Base-by-base conservation (phyloP, 2,329 filamentous ascomycete genomes). In the Fusarium sp. region DNA sequence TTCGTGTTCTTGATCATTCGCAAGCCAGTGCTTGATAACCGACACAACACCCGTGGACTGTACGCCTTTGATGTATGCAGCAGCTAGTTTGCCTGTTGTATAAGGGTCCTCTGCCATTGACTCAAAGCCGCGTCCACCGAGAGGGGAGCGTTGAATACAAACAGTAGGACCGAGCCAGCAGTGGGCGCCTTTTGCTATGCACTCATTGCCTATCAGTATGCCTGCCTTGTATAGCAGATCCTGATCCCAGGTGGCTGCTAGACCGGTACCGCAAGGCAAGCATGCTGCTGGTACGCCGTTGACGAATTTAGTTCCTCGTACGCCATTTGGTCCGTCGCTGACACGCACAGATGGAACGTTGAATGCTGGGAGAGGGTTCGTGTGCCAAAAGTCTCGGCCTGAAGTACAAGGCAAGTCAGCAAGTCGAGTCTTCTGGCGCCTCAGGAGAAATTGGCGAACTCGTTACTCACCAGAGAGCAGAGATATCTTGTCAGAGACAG, bases 391-490 rank as follows among this genome's bases (percentile, higher is more conserved):
- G 15, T 44, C 42, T 44, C 15, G 44, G 13, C 44, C 44, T 29
- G 13, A 11, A 4, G 13, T 15, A 46, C 18, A 9, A 11, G 15
- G 5, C 44, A 27, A 1, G 11, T 46, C 20, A 46, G 41, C 41
- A 25, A 44, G 22, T 17, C 13, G 13, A 29, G 25, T 46, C 41
- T 14, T 25, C 25, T 25, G 25, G 25, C 5, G 5, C 25, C 25
- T 2, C 5, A 4, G 3, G 14, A 10, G 13, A 11, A 18, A 9
- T 1, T 5, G 3, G 1, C 20, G 2, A 6, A 15, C 0, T 11
- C 25, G 2, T 11, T 2, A 29, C 25, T 4, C 6, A 29, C 44
- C 44, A 2, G 44, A 29, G 6, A 47, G 45, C 2, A 47, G 18
- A 11, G 45, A 47, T 29, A 47, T 29, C 2, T 47, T 47, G 9